Evolutionary conservation across 257 asterid species (phyloP).

Genomic region (Solanum piurae): DNA sequence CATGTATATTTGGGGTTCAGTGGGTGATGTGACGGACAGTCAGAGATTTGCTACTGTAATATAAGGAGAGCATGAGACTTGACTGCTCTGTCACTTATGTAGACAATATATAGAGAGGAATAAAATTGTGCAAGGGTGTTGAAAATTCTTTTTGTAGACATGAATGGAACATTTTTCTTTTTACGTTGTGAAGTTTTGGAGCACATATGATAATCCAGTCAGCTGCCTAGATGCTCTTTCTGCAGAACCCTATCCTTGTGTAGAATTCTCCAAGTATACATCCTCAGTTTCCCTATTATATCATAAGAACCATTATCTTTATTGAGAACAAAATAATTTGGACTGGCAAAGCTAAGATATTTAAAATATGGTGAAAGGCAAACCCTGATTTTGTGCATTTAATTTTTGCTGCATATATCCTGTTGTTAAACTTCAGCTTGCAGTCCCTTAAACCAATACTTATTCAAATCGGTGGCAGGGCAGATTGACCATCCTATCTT

Average conservation of each 20-base stretch:
- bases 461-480: conserved; percentile 24
- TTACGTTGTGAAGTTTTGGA: neutral
- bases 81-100: neutral
- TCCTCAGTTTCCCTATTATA: neutral
- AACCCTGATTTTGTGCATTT: neutral
- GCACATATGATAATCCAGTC: neutral
- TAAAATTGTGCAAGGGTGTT: neutral
- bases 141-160: neutral
- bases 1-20: neutral
- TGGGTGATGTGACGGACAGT: neutral
- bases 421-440: neutral
- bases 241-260: neutral
- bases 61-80: neutral
- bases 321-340: neutral
- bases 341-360: neutral
- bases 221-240: neutral
- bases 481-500: conserved; percentile 95
- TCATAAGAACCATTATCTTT: neutral
- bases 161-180: neutral
- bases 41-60: neutral
- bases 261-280: neutral
- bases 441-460: neutral
- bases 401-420: neutral
- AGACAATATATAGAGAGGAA: neutral
- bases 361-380: neutral